Evolutionary conservation across 495 filamentous ascomycete species (phyloP).

Genomic region (Penicillium malachiteum): DNA sequence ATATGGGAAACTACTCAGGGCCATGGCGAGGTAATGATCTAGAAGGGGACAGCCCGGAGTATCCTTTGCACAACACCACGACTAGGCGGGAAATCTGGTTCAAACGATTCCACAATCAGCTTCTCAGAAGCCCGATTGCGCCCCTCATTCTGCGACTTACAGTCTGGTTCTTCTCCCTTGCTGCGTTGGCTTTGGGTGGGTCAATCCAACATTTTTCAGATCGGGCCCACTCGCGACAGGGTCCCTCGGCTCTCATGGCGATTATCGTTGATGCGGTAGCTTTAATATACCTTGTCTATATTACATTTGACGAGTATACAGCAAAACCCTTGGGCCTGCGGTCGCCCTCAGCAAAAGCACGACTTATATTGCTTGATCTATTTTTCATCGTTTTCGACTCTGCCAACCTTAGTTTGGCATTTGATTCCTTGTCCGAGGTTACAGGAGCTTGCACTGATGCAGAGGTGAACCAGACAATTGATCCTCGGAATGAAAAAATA

Average conservation of each 20-base stretch:
- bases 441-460: constrained; percentile 56
- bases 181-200: constrained; percentile 76
- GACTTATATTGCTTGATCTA: constrained; percentile 84
- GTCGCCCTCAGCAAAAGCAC: constrained; percentile 76
- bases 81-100: constrained; percentile 50
- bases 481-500: constrained; percentile 50
- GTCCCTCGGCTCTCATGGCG: constrained; percentile 81
- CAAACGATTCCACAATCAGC: constrained; percentile 52
- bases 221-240: constrained; percentile 46
- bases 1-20: constrained; percentile 53
- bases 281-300: constrained; percentile 84
- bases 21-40: constrained; percentile 55
- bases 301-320: constrained; percentile 95
- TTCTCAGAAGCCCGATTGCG: constrained; percentile 79
- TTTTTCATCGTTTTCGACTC: constrained; percentile 97
- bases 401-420: constrained; percentile 85
- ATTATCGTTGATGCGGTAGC: constrained; percentile 88
- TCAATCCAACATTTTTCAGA: constrained; percentile 67
- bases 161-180: constrained; percentile 76
- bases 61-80: constrained; percentile 33
- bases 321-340: constrained; percentile 88
- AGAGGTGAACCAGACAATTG: constrained; percentile 37
- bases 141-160: constrained; percentile 80
- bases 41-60: constrained; percentile 45
- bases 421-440: constrained; percentile 75